These are phyloP conservation scores for Nannizziopsis arthrosporioides DNA, from an alignment of 2,329 filamentous ascomycete species.

Conservation along the genomic window DNA sequence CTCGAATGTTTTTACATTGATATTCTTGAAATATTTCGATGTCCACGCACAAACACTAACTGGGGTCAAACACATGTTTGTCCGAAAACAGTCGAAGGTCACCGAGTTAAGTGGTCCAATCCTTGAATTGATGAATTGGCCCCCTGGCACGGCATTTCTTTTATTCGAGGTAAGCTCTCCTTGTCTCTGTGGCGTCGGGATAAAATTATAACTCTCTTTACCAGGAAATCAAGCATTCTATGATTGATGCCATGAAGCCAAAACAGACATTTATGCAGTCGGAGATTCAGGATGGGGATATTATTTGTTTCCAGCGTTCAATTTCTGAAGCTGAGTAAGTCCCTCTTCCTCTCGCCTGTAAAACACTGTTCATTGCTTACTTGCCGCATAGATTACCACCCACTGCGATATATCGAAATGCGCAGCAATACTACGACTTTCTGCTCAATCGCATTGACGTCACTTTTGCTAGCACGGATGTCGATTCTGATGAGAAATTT, in stretches of 20 bases:
- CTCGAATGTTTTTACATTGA: conserved; percentile 51
- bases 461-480: conserved; percentile 57
- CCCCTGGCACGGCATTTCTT: conserved; percentile 56
- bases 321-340: conserved; percentile 33
- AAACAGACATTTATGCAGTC: conserved; percentile 82
- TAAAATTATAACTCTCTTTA: conserved; percentile 9
- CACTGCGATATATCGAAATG: conserved; percentile 50
- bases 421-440: conserved; percentile 84
- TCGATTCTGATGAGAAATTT: conserved; percentile 51
- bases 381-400: conserved; percentile 22
- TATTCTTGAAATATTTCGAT: conserved; percentile 92
- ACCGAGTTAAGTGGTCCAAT: conserved; percentile 71
- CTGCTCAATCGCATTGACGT: conserved; percentile 72
- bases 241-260: conserved; percentile 89
- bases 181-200: background rate
- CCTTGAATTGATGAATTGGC: conserved; percentile 73
- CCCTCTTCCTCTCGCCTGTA: background rate
- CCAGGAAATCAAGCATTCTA: conserved; percentile 86
- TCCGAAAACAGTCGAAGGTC: conserved; percentile 77
- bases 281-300: conserved; percentile 93
- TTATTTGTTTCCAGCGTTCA: conserved; percentile 79
- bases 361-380: background rate
- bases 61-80: conserved; percentile 75
- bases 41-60: conserved; percentile 59
- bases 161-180: conserved; percentile 58